Evolutionary conservation across 129 eudicot genomes (phyloP).

Genomic region (Calendula officinalis): DNA sequence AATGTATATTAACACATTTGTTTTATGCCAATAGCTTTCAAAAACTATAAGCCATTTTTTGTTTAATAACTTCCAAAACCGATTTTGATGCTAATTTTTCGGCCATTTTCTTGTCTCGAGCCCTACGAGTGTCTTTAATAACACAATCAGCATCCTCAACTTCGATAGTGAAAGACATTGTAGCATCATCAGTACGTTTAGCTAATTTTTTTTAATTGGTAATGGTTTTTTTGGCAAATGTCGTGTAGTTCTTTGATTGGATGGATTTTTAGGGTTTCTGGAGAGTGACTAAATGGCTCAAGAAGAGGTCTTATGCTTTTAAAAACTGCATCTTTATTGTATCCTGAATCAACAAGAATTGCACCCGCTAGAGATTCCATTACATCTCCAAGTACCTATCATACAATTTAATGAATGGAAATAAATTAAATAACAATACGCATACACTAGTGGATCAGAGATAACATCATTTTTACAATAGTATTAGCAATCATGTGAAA

Average conservation of each 20-base stretch:
- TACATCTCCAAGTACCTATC: constrained; percentile 82
- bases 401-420: background rate
- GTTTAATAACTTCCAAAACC: constrained; percentile 53
- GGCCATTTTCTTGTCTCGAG: constrained; percentile 44
- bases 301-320: constrained; percentile 65
- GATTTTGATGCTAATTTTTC: constrained; percentile 55
- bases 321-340: constrained; percentile 53
- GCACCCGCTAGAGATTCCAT: constrained; percentile 95
- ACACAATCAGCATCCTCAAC: constrained; percentile 45
- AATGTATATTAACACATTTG: too few species aligned
- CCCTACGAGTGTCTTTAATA: constrained; percentile 31
- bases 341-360: constrained; percentile 74
- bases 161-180: constrained; percentile 39
- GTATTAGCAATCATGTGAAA: too few species aligned
- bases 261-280: constrained; percentile 59
- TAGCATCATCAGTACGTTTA: constrained; percentile 35
- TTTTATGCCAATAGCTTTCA: too few species aligned
- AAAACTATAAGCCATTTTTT: constrained; percentile 5
- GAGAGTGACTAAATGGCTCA: constrained; percentile 78
- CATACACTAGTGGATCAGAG: too few species aligned
- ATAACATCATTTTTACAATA: too few species aligned
- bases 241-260: constrained; percentile 60
- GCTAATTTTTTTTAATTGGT: constrained; percentile 21
- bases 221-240: constrained; percentile 45
- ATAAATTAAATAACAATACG: background rate